phyloP scores from a whole-genome alignment of 2,329 filamentous ascomycete species.

The Monosporascus sp. region DNA sequence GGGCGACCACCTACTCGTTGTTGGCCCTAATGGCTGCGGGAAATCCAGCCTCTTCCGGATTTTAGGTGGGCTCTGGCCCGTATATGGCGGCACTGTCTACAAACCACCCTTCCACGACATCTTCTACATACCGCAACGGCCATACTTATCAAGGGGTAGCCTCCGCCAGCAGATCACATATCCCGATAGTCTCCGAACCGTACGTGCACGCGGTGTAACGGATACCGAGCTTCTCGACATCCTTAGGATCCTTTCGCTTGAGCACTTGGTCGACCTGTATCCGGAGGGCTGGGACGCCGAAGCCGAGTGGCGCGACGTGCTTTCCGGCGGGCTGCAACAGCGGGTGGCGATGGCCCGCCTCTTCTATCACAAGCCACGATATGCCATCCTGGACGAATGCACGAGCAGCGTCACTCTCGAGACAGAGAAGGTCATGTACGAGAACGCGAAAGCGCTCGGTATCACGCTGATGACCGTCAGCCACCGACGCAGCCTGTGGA shows the following conservation, averaged over 20 bases:
- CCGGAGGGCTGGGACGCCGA: constrained; percentile 83
- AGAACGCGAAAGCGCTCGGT: constrained; percentile 83
- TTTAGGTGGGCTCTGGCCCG: constrained; percentile 91
- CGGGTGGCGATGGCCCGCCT: constrained; percentile 93
- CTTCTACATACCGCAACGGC: constrained; percentile 96
- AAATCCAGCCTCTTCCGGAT: constrained; percentile 97
- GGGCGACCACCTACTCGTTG: constrained; percentile 87
- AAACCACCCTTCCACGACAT: constrained; percentile 91
- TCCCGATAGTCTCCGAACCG: constrained; percentile 80
- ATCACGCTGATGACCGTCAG: constrained; percentile 97
- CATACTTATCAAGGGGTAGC: constrained; percentile 85
- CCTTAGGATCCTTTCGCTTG: constrained; percentile 74
- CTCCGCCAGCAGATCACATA: constrained; percentile 98
- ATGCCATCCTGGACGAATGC: constrained; percentile 96
- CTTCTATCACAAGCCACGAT: constrained; percentile 88
- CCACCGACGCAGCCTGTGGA: constrained; percentile 88
- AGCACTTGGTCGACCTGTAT: constrained; percentile 72
- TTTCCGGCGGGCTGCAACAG: constrained; percentile 90
- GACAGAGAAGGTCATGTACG: constrained; percentile 94
- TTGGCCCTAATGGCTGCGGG: constrained; percentile 94
- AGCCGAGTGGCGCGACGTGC: constrained; percentile 92
- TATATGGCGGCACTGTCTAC: constrained; percentile 88
- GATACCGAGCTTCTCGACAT: constrained; percentile 76
- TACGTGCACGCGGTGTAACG: constrained; percentile 77
- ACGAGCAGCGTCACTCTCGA: constrained; percentile 93